phyloP scores from a whole-genome alignment of 176 grass and related monocot species.

The Chrysopogon serrulatus region DNA sequence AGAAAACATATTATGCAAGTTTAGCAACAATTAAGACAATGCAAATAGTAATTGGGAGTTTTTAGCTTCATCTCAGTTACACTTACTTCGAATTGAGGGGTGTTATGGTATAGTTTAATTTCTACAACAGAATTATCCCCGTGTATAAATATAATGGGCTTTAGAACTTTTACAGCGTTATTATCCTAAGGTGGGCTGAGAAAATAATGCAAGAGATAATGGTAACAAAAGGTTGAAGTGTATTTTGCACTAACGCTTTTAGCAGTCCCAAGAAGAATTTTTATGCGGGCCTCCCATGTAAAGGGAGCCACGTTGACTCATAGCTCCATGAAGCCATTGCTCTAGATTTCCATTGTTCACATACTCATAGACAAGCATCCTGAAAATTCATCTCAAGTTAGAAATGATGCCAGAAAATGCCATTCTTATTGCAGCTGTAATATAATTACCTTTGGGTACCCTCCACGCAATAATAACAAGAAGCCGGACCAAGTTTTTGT shows the following conservation, averaged over 20 bases:
- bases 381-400: slow-evolving; percentile 23
- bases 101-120: background rate
- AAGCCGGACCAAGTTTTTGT: slow-evolving; percentile 85
- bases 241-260: slow-evolving; percentile 67
- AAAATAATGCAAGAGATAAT: slow-evolving; percentile 4
- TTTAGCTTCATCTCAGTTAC: slow-evolving; percentile 1
- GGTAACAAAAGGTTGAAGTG: background rate
- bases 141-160: background rate
- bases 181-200: background rate
- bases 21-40: background rate
- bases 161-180: background rate
- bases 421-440: background rate
- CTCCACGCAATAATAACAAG: slow-evolving; percentile 76
- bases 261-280: slow-evolving; percentile 81
- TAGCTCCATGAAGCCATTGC: slow-evolving; percentile 92
- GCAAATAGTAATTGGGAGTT: background rate
- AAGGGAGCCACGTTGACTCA: slow-evolving; percentile 65
- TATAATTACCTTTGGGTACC: slow-evolving; percentile 81
- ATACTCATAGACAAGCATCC: slow-evolving; percentile 89
- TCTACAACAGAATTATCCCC: background rate
- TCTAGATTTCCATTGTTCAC: slow-evolving; percentile 85
- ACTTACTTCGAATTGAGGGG: background rate
- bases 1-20: background rate
- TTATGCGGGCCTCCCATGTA: slow-evolving; percentile 74
- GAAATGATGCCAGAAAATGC: background rate